Conservation (phyloP, 768 basidiomycete genomes). For the Hericium rajendrae region DNA sequence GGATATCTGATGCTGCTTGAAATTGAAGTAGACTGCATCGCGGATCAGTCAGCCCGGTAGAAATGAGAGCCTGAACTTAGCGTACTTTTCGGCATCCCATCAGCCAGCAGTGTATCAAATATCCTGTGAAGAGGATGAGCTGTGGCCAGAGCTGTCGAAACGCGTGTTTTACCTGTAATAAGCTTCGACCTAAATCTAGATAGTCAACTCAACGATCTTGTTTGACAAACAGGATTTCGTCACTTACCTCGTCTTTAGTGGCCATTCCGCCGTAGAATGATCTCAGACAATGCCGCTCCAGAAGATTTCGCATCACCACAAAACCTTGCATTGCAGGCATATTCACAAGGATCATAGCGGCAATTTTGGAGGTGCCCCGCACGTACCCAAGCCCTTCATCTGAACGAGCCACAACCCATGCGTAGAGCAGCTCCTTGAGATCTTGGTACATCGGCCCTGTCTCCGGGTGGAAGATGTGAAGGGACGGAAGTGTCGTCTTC, state of each 20-base stretch:
- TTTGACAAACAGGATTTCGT: constrained; percentile 7
- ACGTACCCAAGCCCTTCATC: constrained; percentile 78
- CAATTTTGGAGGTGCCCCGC: constrained; percentile 58
- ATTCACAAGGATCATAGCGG: constrained; percentile 80
- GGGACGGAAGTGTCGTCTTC: constrained; percentile 54
- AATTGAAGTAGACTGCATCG: constrained; percentile 80
- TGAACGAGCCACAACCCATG: constrained; percentile 80
- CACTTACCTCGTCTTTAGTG: constrained; percentile 70
- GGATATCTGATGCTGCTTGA: constrained; percentile 87
- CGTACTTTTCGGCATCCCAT: constrained; percentile 89
- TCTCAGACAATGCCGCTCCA: constrained; percentile 78
- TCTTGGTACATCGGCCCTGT: constrained; percentile 76
- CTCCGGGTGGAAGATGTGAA: constrained; percentile 73
- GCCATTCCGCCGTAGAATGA: constrained; percentile 72
- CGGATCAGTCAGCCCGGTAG: not conserved
- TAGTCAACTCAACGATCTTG: not conserved
- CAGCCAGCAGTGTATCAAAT: constrained; percentile 85
- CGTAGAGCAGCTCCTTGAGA: constrained; percentile 73
- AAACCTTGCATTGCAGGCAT: constrained; percentile 72
- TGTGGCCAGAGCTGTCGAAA: not conserved
- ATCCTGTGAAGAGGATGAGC: constrained; percentile 39
- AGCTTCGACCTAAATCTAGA: constrained; percentile 58
- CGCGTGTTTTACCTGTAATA: constrained; percentile 61
- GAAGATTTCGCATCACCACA: constrained; percentile 72
- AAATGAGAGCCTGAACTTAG: too few relatives aligned